These are phyloP conservation scores for Boletellus ananas DNA, from an alignment of 768 basidiomycete genomes.

Conservation along the genomic window DNA sequence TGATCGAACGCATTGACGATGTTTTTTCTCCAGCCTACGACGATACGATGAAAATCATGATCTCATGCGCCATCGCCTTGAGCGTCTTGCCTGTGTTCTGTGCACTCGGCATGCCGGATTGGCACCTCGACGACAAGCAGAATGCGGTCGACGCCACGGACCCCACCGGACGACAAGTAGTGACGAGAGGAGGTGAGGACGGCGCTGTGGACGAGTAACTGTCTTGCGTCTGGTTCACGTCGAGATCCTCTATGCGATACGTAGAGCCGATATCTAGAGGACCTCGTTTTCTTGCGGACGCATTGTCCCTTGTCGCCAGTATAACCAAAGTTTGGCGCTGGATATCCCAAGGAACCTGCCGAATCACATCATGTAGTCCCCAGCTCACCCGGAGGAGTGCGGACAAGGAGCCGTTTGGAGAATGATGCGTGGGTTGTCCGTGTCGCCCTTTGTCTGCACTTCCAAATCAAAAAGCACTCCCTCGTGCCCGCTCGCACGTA, in stretches of 20 bases:
- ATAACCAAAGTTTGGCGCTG: too few relatives aligned
- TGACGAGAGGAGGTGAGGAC: not conserved
- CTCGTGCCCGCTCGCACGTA: too few relatives aligned
- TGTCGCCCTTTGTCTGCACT: too few relatives aligned
- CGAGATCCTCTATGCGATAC: not conserved
- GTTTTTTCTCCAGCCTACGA: conserved; percentile 39
- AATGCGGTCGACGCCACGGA: conserved; percentile 55
- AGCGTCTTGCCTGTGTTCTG: conserved; percentile 57
- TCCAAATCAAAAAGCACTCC: too few relatives aligned
- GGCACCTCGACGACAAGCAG: conserved; percentile 65
- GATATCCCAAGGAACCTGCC: too few relatives aligned
- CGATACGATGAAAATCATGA: conserved; percentile 55
- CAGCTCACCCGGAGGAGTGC: too few relatives aligned
- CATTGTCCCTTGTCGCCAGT: too few relatives aligned
- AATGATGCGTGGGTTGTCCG: too few relatives aligned
- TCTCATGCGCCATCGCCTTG: conserved; percentile 49
- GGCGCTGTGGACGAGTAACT: not conserved
- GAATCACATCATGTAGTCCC: too few relatives aligned
- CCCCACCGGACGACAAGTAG: conserved; percentile 13
- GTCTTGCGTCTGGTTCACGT: not conserved
- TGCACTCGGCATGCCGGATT: conserved; percentile 59
- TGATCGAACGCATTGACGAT: not conserved
- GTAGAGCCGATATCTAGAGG: too few relatives aligned
- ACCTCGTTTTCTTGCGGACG: too few relatives aligned
- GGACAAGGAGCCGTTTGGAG: too few relatives aligned